phyloP scores from a whole-genome alignment of 2,329 filamentous ascomycete species.

The Blastomyces percursus region DNA sequence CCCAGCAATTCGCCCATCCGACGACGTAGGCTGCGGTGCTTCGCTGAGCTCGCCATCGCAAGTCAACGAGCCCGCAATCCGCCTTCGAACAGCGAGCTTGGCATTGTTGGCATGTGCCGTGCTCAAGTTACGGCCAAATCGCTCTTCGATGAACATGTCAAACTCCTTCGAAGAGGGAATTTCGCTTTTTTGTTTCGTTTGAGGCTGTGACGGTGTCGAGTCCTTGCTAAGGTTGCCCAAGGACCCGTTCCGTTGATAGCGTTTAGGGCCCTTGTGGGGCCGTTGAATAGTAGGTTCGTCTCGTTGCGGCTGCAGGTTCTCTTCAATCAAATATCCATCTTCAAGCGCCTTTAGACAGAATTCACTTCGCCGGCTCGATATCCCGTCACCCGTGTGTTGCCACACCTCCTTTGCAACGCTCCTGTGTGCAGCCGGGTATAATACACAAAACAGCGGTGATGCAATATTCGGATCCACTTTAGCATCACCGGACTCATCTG shows the following conservation, averaged over 20 bases:
- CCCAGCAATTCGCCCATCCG: slow-evolving; percentile 34
- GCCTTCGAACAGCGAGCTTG: slow-evolving; percentile 70
- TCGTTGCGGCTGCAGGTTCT: slow-evolving; percentile 21
- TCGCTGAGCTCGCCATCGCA: slow-evolving; percentile 57
- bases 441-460: slow-evolving; percentile 56
- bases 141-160: slow-evolving; percentile 76
- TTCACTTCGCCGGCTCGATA: slow-evolving; percentile 83
- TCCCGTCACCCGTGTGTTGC: slow-evolving; percentile 90
- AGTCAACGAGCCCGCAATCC: slow-evolving; percentile 78
- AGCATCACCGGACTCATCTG: slow-evolving; percentile 10
- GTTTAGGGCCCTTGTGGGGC: slow-evolving; percentile 57
- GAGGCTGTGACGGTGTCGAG: slow-evolving; percentile 23
- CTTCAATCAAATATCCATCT: slow-evolving; percentile 53
- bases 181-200: slow-evolving; percentile 13
- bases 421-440: slow-evolving; percentile 59
- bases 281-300: slow-evolving; percentile 15
- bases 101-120: slow-evolving; percentile 68
- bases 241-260: slow-evolving; percentile 60
- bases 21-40: slow-evolving; percentile 38
- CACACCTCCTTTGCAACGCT: slow-evolving; percentile 82
- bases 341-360: slow-evolving; percentile 69
- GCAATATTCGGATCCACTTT: slow-evolving; percentile 39
- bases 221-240: slow-evolving; percentile 33
- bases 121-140: slow-evolving; percentile 85
- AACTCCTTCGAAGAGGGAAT: slow-evolving; percentile 47